A percentile compares a stretch with the other conserved stretches of the same genome.
Conservation (phyloP, 106 monocot genomes). For the Phalaenopsis aphrodite region DNA sequence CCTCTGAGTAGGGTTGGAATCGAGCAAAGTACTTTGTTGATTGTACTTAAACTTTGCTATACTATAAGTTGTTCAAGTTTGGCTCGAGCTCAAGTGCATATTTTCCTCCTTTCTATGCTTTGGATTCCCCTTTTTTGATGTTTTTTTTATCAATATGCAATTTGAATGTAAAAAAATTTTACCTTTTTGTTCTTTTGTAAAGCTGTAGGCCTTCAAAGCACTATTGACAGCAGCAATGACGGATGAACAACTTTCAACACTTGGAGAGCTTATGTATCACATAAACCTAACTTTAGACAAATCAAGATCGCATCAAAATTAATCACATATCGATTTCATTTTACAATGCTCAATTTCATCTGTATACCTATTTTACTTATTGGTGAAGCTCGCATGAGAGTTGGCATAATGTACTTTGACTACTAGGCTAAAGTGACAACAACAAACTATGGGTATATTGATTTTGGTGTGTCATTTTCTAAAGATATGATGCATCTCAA, state of each 20-base stretch:
- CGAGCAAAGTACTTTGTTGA: too few species aligned
- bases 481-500: too few species aligned
- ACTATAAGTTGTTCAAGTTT: neutral
- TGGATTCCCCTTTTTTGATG: neutral
- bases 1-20: too few species aligned
- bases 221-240: conserved; percentile 65
- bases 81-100: neutral
- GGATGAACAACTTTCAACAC: conserved; percentile 77
- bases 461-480: neutral
- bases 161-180: neutral
- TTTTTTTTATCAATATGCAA: neutral
- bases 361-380: too few species aligned
- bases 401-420: too few species aligned
- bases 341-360: too few species aligned
- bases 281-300: conserved; percentile 15
- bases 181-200: neutral
- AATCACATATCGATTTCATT: neutral
- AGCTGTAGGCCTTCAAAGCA: conserved; percentile 71
- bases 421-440: too few species aligned
- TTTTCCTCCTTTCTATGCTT: neutral
- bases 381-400: too few species aligned
- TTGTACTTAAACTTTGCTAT: neutral
- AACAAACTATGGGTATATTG: too few species aligned
- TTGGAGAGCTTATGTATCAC: conserved; percentile 98
- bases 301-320: neutral